Evolutionary conservation across 2,329 filamentous ascomycete genomes (phyloP).

Genomic region (Hypoxylon sp.): DNA sequence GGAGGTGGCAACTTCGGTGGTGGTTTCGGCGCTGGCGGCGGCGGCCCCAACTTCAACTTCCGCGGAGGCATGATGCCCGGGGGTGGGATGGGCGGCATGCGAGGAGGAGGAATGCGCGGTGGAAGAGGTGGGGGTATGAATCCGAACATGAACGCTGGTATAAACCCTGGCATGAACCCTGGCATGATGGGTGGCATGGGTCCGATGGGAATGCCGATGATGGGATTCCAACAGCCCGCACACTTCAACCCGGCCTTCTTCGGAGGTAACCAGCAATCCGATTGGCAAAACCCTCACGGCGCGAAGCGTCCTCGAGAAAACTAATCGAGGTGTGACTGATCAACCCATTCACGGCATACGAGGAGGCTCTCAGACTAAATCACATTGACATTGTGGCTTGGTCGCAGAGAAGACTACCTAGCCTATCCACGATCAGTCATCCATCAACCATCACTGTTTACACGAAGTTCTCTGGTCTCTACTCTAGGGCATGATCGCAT

Average conservation of each 20-base stretch:
- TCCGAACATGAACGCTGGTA: constrained; percentile 48
- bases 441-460: not conserved
- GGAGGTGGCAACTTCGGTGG: constrained; percentile 47
- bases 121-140: constrained; percentile 50
- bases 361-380: not conserved
- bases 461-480: not conserved
- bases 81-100: constrained; percentile 51
- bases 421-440: not conserved
- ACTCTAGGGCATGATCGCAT: constrained; percentile 3
- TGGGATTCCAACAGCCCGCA: constrained; percentile 50
- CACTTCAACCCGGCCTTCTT: constrained; percentile 54
- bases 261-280: constrained; percentile 50
- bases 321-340: constrained; percentile 35
- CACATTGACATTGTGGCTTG: not conserved
- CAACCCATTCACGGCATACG: not conserved
- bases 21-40: constrained; percentile 42
- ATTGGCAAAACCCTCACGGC: constrained; percentile 54
- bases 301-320: constrained; percentile 52
- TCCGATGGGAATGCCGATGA: constrained; percentile 51
- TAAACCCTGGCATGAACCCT: constrained; percentile 50
- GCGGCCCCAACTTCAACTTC: constrained; percentile 49
- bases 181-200: constrained; percentile 51
- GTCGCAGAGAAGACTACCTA: not conserved
- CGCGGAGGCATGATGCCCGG: constrained; percentile 53
- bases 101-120: constrained; percentile 51